Evolutionary conservation across 2,329 filamentous ascomycete species (phyloP).

Genomic region (Eutypella sp.): DNA sequence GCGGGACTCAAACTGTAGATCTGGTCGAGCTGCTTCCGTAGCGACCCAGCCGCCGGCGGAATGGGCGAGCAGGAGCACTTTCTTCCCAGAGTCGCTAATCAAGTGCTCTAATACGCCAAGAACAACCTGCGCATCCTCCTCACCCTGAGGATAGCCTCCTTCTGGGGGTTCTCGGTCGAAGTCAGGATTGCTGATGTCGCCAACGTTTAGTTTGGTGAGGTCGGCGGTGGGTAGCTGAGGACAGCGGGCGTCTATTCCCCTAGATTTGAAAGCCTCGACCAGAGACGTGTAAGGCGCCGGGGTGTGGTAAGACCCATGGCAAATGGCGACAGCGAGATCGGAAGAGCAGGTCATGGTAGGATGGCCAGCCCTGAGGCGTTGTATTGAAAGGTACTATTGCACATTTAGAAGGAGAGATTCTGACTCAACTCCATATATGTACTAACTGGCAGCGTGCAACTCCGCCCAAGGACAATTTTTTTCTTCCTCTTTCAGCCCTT

Average conservation of each 20-base stretch:
- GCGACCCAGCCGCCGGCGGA: slow-evolving; percentile 30
- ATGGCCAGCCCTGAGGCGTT: no score
- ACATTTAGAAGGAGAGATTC: no score
- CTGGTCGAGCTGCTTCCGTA: slow-evolving; percentile 23
- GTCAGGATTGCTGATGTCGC: slow-evolving; percentile 15
- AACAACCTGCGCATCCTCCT: slow-evolving; percentile 9
- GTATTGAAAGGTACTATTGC: no score
- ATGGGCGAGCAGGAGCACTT: slow-evolving; percentile 26
- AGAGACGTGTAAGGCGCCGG: slow-evolving; percentile 25
- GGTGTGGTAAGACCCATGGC: slow-evolving; percentile 26
- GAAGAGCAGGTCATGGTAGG: neutral
- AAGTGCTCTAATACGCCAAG: slow-evolving; percentile 6
- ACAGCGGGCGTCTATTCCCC: slow-evolving; percentile 26
- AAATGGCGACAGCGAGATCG: slow-evolving; percentile 15
- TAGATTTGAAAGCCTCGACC: slow-evolving; percentile 14
- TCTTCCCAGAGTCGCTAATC: slow-evolving; percentile 17
- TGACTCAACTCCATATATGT: no score
- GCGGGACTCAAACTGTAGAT: slow-evolving; percentile 20
- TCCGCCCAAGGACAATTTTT: no score
- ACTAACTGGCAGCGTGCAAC: no score
- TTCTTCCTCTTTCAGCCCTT: no score
- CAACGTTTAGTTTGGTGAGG: slow-evolving; percentile 17
- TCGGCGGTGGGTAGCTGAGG: slow-evolving; percentile 29
- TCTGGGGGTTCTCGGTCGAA: slow-evolving; percentile 19
- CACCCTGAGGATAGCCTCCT: slow-evolving; percentile 24